Base-by-base conservation (phyloP, 2,329 filamentous ascomycete species). In the Aspergillus neotritici region DNA sequence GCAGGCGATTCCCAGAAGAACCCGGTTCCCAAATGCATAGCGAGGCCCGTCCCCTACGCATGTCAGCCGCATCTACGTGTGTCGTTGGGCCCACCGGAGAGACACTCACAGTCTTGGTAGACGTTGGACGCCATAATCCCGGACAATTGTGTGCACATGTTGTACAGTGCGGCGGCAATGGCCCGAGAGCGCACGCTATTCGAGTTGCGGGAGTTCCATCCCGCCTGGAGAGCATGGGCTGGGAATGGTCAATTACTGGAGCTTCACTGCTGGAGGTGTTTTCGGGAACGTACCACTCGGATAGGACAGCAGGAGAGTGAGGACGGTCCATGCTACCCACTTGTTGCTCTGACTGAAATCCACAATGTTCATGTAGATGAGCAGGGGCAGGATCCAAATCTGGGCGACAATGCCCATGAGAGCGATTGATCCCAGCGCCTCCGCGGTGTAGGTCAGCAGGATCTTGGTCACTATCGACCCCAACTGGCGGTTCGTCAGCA, bases 191-290 rank as follows among this genome's bases (percentile, higher is more conserved):
- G 51, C 10, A 68, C 65, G 1, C 61, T 63, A 35, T 67, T 67
- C 4, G 65, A 61, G 36, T 68, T 68, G 8, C 67, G 60, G 16
- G 62, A 66, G 35, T 61, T 67, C 53, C 65, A 64, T 5, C 55
- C 63, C 5, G 68, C 67, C 48, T 78, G 60, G 21, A 80, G 70
- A 8, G 77, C 74, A 51, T 80, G 77, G 41, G 77, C 77, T 62
- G 43, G 9, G 11, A 12, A 30, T 6, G 14, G 21, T 11, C n/a
- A 14, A 6, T 30, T 13, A 34, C 29, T 4, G 13, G 5, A 16
- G 14, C 11, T 11, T 34, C 25, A 32, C 6, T 14, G 32, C 6
- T 9, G 15, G 7, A 31, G n/a, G 31, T 9, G 9, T 25, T 25
- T 9, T 15, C n/a, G n/a, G n/a, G 30, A 40, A 38, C 31, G 16